Evolutionary conservation across 805 yeast species (phyloP), one percentile per base, ranked within the genome.

Genomic region (Lipomyces orientalis): DNA sequence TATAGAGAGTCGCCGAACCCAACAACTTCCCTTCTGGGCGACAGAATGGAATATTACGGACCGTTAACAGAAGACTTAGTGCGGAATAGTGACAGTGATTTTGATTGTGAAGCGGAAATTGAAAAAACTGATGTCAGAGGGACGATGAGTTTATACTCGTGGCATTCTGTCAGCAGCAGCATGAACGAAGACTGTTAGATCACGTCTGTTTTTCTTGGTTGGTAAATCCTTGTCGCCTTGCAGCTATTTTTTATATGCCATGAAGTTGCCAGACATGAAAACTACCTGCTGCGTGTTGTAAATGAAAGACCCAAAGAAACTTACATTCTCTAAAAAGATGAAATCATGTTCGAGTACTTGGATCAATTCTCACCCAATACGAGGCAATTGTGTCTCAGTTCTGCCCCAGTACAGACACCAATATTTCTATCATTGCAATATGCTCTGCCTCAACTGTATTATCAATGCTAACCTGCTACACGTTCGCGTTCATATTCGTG

Each of bases 401-500:
- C 54, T 16, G 4, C 54, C 54, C 54, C 22, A n/a, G 54, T 49
- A 49, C 54, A 49, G 49, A 49, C 25, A 19, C 54, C 54, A 49
- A 7, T 49, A 2, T 39, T 49, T 9, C 22, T 49, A 19, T 49
- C 54, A n/a, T 22, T 49, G 9, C 29, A 22, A 49, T 49, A 37
- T 37, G 2, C 54, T 49, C 54, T 49, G 54, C 54, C 54, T 49
- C 54, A n/a, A 49, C 54, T 49, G 54, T 49, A 49, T 22, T 49
- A 49, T 49, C 54, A 49, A 49, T 49, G 54, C 54, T 25, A 49
- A 9, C 54, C 9, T 49, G 54, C 54, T n/a, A n/a, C 54, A 49
- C 54, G 54, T 49, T 49, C 54, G 22, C 54, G 54, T 49, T 49
- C 54, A 49, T 49, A 49, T 49, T n/a, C 54, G 22, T n/a, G 22